Conservation (phyloP, 2,329 filamentous ascomycete species). For the Diaporthe capsici region DNA sequence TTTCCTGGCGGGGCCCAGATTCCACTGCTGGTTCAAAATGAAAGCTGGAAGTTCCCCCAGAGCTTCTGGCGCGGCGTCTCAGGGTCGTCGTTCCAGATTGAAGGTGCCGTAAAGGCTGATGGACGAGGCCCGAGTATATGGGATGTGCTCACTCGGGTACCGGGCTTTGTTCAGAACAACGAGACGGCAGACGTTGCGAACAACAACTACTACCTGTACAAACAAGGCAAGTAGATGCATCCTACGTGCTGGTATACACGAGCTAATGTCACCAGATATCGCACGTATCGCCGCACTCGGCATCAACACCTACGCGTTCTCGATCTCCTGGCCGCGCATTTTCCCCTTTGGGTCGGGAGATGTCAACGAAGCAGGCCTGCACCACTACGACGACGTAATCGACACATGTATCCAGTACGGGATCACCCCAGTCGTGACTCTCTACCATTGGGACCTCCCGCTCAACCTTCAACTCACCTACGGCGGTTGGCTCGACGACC, state of each 20-base stretch:
- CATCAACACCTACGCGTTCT: constrained; percentile 34
- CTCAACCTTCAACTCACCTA: constrained; percentile 30
- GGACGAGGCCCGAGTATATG: constrained; percentile 29
- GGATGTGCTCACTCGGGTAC: constrained; percentile 24
- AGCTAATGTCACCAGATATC: constrained; percentile 19
- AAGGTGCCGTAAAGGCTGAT: constrained; percentile 29
- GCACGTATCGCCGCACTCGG: constrained; percentile 30
- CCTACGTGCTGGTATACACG: accelerated
- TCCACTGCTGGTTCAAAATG: constrained; percentile 8
- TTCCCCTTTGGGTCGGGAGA: constrained; percentile 22
- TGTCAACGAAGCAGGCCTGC: constrained; percentile 11
- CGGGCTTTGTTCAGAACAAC: constrained; percentile 11
- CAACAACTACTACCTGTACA: constrained; percentile 30
- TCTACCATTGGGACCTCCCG: constrained; percentile 34
- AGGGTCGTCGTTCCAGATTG: constrained; percentile 18
- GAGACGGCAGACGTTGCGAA: constrained; percentile 24
- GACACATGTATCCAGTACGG: constrained; percentile 33
- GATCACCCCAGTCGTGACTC: constrained; percentile 3
- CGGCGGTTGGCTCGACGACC: constrained; percentile 29
- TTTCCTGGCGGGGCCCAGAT: constrained; percentile 18
- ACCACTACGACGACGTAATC: constrained; percentile 32
- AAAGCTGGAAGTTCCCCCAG: constrained; percentile 29
- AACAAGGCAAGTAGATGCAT: background rate
- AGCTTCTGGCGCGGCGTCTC: constrained; percentile 23
- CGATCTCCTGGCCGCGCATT: constrained; percentile 31